Evolutionary conservation across 1,139 yeast species (phyloP), one percentile per base, ranked within the genome.

Genomic region (Torulaspora pretoriensis): DNA sequence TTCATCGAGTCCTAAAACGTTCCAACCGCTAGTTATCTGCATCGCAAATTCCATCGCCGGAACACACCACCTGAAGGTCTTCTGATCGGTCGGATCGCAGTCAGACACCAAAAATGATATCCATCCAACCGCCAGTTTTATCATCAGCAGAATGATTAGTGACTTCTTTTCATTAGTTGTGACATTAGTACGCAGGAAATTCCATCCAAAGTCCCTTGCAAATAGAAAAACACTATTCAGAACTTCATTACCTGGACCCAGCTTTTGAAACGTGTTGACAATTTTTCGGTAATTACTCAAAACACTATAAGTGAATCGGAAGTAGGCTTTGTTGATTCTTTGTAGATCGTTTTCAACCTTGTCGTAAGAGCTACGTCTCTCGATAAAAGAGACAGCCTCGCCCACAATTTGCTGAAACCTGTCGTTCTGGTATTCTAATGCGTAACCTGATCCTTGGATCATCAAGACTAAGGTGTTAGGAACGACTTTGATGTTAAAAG

Each of bases 11-110:
- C 90, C 88, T 47, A 90, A 70, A 35, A 92, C 88, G 59, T 90
- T 90, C 62, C 86, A 85, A 1, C 97, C 97, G 43, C 86, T 75
- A 0, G 96, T 89, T 81, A 90, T 83, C 54, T 86, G 90, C 96
- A 90, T 88, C 1, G 96, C 94, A 72, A 89, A 92, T 63, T 92
- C 98, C 54, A 92, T 73, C 0, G 98, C 97, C 12, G 87, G 75
- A 17, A 92, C 97, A 67, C 97, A 88, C 96, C 97, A 92, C 57
- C 95, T 73, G 63, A 92, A 92, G 0, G 97, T 92, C 58, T 81
- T 85, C 46, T 85, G 75, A 57, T 90, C 97, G 0, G 95, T 84
- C 0, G 97, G 96, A 16, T 81, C 81, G 69, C 98, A 92, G 59
- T 90, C 97, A 65, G 92, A 97, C 55, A 95, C 87, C 30, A 92